Evolutionary conservation across 164 flowering plant genomes (phyloP).

Genomic region (Euptelea pleiosperma): DNA sequence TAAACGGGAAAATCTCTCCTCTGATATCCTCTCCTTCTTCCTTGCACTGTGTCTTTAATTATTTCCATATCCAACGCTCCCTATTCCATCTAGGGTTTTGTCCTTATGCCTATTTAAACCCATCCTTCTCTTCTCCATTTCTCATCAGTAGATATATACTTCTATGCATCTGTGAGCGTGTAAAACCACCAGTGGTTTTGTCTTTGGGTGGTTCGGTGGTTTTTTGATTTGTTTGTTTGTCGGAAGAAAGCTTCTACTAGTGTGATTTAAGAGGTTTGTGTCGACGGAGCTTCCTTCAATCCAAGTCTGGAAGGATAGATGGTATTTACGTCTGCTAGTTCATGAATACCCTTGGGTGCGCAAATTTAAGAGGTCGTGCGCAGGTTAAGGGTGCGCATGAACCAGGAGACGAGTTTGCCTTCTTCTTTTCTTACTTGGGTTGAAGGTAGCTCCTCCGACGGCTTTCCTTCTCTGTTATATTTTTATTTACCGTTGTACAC

Average conservation of each 20-base stretch:
- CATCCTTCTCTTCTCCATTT: too few species aligned
- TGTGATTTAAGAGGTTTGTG: not conserved
- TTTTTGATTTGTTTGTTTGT: too few species aligned
- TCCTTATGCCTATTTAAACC: too few species aligned
- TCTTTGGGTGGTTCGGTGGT: not conserved
- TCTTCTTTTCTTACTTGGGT: slow-evolving; percentile 20
- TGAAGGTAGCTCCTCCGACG: slow-evolving; percentile 36
- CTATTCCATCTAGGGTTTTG: slow-evolving; percentile 2
- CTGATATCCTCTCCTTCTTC: slow-evolving; percentile 2
- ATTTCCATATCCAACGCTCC: slow-evolving; percentile 15
- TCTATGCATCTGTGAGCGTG: too few species aligned
- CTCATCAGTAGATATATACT: too few species aligned
- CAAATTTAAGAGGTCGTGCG: not conserved
- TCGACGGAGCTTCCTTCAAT: slow-evolving; percentile 17
- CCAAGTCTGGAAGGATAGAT: slow-evolving; percentile 11
- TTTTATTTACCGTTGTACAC: too few species aligned
- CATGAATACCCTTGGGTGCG: slow-evolving; percentile 20
- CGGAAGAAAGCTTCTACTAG: too few species aligned
- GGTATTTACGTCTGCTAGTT: slow-evolving; percentile 19
- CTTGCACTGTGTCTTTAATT: too few species aligned
- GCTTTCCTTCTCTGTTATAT: too few species aligned
- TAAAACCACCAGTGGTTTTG: too few species aligned
- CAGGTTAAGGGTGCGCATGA: slow-evolving; percentile 19
- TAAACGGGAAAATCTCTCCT: slow-evolving; percentile 20
- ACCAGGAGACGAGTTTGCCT: slow-evolving; percentile 21